phyloP scores from a whole-genome alignment of 2,329 filamentous ascomycete species.

The Stachybotrys elegans region DNA sequence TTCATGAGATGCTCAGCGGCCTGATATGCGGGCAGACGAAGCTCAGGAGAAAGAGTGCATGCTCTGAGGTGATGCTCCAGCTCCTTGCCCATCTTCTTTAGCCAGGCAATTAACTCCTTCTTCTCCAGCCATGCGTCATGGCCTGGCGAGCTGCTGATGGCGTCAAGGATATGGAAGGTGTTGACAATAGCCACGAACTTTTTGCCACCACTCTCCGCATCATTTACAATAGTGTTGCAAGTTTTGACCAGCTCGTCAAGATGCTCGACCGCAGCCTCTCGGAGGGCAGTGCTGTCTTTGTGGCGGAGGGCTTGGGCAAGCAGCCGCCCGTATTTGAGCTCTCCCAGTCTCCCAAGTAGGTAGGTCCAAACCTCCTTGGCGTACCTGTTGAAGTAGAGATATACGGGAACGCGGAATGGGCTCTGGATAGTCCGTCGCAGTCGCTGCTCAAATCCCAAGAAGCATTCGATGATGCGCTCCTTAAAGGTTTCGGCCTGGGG shows the following conservation, averaged over 20 bases:
- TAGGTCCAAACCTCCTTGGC: conserved; percentile 81
- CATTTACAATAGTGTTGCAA: conserved; percentile 58
- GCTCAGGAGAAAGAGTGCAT: conserved; percentile 63
- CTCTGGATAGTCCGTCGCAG: conserved; percentile 84
- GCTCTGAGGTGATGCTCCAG: conserved; percentile 69
- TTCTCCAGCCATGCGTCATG: conserved; percentile 68
- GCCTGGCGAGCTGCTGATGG: conserved; percentile 63
- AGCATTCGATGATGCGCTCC: conserved; percentile 80
- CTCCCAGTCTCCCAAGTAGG: conserved; percentile 73
- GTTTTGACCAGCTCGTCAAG: conserved; percentile 66
- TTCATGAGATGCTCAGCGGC: conserved; percentile 82
- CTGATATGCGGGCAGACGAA: conserved; percentile 84
- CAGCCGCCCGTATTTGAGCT: conserved; percentile 84
- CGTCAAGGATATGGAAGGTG: conserved; percentile 77
- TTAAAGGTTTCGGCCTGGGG: conserved; percentile 87
- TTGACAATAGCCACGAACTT: conserved; percentile 71
- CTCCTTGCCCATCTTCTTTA: conserved; percentile 67
- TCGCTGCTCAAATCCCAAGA: conserved; percentile 82
- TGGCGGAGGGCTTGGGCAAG: conserved; percentile 82
- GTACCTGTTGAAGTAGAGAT: conserved; percentile 91
- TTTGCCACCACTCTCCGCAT: conserved; percentile 62
- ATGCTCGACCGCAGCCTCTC: conserved; percentile 69
- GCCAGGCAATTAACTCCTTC: conserved; percentile 54
- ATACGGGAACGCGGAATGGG: conserved; percentile 84
- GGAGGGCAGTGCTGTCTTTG: conserved; percentile 66